phyloP scores from a whole-genome alignment of 2,329 filamentous ascomycete genomes.

The Aspergillus spinulosporus region DNA sequence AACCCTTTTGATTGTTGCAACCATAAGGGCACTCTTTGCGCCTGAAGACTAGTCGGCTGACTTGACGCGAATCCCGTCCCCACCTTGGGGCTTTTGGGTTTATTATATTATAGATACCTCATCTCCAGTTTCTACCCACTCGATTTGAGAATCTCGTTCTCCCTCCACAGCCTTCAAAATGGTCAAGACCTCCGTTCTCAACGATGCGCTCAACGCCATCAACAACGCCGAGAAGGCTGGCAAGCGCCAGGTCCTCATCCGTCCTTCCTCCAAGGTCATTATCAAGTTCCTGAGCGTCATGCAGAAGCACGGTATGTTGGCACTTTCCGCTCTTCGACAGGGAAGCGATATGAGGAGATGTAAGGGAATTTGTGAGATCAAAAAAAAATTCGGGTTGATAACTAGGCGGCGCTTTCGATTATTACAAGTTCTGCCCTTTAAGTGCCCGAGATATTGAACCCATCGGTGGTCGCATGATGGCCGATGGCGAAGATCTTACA shows the following conservation, averaged over 20 bases:
- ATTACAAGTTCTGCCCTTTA: constrained; percentile 97
- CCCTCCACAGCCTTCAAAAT: constrained; percentile 70
- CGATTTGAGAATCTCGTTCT: constrained; percentile 54
- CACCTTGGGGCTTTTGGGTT: background rate
- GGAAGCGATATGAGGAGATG: background rate
- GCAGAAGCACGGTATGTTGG: constrained; percentile 92
- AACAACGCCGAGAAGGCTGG: constrained; percentile 99
- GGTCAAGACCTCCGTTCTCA: constrained; percentile 98
- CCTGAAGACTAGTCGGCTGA: constrained; percentile 67
- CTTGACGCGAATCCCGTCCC: constrained; percentile 30
- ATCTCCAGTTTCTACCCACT: constrained; percentile 30
- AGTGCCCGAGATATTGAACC: constrained; percentile 93
- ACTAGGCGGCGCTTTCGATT: constrained; percentile 95
- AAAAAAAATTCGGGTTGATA: constrained; percentile 86
- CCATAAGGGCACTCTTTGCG: constrained; percentile 65
- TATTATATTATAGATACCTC: constrained; percentile 36
- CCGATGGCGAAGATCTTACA: constrained; percentile 85
- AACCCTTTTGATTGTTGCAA: constrained; percentile 55
- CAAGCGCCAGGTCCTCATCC: constrained; percentile 99
- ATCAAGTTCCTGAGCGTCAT: constrained; percentile 99
- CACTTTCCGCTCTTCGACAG: constrained; percentile 8
- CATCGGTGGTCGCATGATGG: constrained; percentile 36
- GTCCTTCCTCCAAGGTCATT: constrained; percentile 98
- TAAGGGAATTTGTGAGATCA: constrained; percentile 4
- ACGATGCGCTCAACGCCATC: constrained; percentile 98